phyloP scores from a whole-genome alignment of 148 eudicot genomes.

The Amaranthus hypochondriacus region DNA sequence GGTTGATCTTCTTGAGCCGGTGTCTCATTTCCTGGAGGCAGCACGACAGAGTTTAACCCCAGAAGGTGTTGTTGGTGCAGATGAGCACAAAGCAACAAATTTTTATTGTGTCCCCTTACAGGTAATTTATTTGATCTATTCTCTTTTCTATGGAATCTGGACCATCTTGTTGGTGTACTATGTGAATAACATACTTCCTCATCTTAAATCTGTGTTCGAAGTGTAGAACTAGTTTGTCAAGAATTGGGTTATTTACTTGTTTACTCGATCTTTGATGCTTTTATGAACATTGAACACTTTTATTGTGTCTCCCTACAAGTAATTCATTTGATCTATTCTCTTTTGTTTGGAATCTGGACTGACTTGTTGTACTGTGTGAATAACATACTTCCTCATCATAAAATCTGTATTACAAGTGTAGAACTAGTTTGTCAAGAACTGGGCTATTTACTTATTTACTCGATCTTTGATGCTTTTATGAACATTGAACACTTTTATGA shows the following conservation, averaged over 20 bases:
- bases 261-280: not conserved
- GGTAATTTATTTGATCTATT: slow-evolving; percentile 30
- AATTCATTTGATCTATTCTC: no score
- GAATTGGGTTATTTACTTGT: not conserved
- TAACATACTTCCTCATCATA: not conserved
- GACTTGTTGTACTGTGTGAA: slow-evolving; percentile 1
- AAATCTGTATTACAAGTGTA: not conserved
- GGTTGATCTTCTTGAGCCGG: slow-evolving; percentile 99
- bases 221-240: not conserved
- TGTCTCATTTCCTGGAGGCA: slow-evolving; percentile 84
- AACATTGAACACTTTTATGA: not conserved
- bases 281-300: not conserved
- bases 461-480: not conserved
- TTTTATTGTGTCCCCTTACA: slow-evolving; percentile 89
- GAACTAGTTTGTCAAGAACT: not conserved
- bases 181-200: not conserved
- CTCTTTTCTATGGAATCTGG: not conserved
- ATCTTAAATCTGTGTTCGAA: not conserved
- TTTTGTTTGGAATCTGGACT: not conserved
- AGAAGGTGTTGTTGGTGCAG: slow-evolving; percentile 43
- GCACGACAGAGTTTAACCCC: slow-evolving; percentile 71
- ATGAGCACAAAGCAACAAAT: slow-evolving; percentile 62
- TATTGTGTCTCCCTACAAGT: not conserved
- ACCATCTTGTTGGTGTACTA: not conserved
- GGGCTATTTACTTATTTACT: not conserved